Base-by-base conservation (phyloP, 176 grass and related monocot genomes). In the Avena atlantica region DNA sequence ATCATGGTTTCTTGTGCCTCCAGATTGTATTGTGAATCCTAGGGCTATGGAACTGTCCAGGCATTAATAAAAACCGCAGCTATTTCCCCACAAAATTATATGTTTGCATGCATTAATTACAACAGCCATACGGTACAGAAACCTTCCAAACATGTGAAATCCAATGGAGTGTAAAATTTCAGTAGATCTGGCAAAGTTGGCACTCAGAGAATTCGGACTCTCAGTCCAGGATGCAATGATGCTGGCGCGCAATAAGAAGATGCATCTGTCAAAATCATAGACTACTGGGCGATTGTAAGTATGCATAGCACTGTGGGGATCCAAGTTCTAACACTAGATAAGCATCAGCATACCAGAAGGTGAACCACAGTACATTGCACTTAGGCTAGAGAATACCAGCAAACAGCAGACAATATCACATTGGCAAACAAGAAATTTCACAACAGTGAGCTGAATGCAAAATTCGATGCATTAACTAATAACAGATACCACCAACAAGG, bases 381-480 rank as follows among this genome's bases (percentile, higher is more conserved):
- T 34, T 53, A 10, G 34, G 73, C n/a, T 73, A 1, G 20, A 87
- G 7, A 51, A 64, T 3, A 65, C 36, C 9, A 76, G 70, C 45
- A 47, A 62, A 27, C 9, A 79, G 15, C 53, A 48, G 7, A 48
- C 17, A 20, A 25, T 1, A 66, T 52, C 52, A 68, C 25, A 64
- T 53, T 65, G 27, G 11, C 55, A 63, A 55, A 25, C 61, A 16
- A 34, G n/a, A 29, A 56, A 29, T 47, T 74, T 55, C 13, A 20
- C 20, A 1, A 12, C 7, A 67, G 6, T 37, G 12, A 6, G 0
- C 47, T 10, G 77, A 57, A 42, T 19, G 76, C 60, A 88, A 85
- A 85, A 61, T 62, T 62, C 61, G 47, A 40, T 51, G 49, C 81
- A 88, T 78, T 81, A 81, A 70, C 17, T 55, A 52, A 63, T 47